phyloP scores from a whole-genome alignment of 768 basidiomycete species.

The Coprinellus aureogranulatus region DNA sequence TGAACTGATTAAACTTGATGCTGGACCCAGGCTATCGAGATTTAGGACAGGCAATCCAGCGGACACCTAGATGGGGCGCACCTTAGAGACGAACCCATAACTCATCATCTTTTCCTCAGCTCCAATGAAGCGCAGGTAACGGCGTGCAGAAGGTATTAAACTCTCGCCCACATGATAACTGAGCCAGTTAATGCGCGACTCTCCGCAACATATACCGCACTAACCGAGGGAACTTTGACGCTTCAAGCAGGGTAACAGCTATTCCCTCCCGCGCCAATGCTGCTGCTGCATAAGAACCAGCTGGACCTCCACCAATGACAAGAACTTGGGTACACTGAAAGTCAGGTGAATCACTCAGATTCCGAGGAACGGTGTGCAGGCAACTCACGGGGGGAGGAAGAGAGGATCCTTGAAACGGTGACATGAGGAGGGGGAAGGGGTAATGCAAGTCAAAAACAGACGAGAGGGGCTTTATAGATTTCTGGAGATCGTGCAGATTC shows the following conservation, averaged over 20 bases:
- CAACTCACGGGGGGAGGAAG: slow-evolving; percentile 27
- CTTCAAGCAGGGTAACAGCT: slow-evolving; percentile 52
- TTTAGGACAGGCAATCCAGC: slow-evolving; percentile 1
- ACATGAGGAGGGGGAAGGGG: slow-evolving; percentile 20
- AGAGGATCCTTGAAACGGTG: slow-evolving; percentile 25
- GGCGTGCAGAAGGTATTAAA: slow-evolving; percentile 59
- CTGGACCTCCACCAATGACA: slow-evolving; percentile 53
- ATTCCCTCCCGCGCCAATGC: slow-evolving; percentile 56
- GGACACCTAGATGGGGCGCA: slow-evolving; percentile 13
- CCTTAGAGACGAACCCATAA: slow-evolving; percentile 54
- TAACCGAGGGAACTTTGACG: slow-evolving; percentile 53
- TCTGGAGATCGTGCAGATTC: neutral
- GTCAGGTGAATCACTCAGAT: slow-evolving; percentile 2
- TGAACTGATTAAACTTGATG: slow-evolving; percentile 62
- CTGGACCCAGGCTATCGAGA: slow-evolving; percentile 53
- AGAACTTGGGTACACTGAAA: slow-evolving; percentile 42
- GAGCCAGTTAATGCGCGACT: slow-evolving; percentile 1
- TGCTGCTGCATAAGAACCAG: slow-evolving; percentile 55
- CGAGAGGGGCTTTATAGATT: slow-evolving; percentile 8
- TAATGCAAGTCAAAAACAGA: slow-evolving; percentile 4
- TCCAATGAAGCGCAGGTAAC: slow-evolving; percentile 57
- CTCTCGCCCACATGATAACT: slow-evolving; percentile 63
- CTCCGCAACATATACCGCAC: neutral
- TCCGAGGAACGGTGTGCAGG: neutral
- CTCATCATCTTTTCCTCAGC: slow-evolving; percentile 50